Conservation (phyloP, 352 stramenopile genomes). For the Phytophthora tubulina region DNA sequence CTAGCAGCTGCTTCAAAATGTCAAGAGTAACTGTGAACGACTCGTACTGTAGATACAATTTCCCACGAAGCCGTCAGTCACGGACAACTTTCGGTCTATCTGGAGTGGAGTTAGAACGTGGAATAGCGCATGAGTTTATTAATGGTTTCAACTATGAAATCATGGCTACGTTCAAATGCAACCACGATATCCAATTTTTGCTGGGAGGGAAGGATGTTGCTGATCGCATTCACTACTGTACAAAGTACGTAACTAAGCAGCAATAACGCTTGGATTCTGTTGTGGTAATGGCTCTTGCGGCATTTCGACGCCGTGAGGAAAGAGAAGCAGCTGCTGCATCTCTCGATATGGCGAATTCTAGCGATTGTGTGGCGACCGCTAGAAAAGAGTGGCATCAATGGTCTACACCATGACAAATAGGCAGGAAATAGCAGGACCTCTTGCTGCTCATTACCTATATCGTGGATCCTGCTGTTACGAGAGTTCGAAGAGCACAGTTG, state of each 20-base stretch:
- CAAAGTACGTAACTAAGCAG: constrained; percentile 10
- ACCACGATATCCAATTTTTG: constrained; percentile 12
- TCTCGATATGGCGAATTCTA: background rate
- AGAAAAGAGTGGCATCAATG: constrained; percentile 7
- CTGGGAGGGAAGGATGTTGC: background rate
- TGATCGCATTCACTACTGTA: constrained; percentile 18
- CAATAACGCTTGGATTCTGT: constrained; percentile 7
- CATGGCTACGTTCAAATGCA: constrained; percentile 11
- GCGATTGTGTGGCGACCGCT: background rate
- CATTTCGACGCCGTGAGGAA: constrained; percentile 1
- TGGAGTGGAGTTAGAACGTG: background rate
- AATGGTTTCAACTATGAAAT: constrained; percentile 15
- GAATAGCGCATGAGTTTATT: constrained; percentile 2
- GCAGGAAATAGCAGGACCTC: constrained; percentile 9
- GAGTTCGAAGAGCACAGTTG: background rate
- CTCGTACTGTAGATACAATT: background rate
- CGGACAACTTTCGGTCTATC: background rate
- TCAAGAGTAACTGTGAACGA: constrained; percentile 6
- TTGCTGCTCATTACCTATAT: constrained; percentile 7
- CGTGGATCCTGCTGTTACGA: constrained; percentile 12
- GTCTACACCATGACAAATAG: constrained; percentile 6
- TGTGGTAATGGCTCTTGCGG: background rate
- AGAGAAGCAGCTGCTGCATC: background rate
- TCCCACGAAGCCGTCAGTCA: background rate
- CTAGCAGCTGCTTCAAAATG: constrained; percentile 12